Conservation (phyloP, 2,329 filamentous ascomycete species). For the Cytospora leucostoma region DNA sequence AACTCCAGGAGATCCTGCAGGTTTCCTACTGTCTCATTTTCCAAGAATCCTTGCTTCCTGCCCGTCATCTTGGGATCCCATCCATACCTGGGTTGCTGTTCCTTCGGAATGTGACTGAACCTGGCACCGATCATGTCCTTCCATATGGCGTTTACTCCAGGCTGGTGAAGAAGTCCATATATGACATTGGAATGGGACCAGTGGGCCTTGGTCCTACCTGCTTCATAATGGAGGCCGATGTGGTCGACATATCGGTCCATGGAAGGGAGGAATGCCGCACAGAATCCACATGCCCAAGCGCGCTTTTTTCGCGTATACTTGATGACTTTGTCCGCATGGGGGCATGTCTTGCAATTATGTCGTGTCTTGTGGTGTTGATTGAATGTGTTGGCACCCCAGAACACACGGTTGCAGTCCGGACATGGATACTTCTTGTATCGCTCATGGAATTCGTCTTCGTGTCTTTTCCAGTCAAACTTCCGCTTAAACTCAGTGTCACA, state of each 20-base stretch:
- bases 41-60: conserved; percentile 58
- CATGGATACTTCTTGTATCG: conserved; percentile 68
- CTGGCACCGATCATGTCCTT: conserved; percentile 53
- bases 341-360: conserved; percentile 64
- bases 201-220: conserved; percentile 61
- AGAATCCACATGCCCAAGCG: conserved; percentile 71
- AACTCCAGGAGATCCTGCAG: conserved; percentile 67
- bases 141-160: conserved; percentile 63
- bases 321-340: conserved; percentile 65
- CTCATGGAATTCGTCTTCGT: conserved; percentile 71
- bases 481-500: conserved; percentile 65
- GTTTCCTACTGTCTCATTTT: conserved; percentile 64
- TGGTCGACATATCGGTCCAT: conserved; percentile 69
- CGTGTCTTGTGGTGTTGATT: conserved; percentile 68
- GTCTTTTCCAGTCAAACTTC: conserved; percentile 70
- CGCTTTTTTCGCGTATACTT: conserved; percentile 61
- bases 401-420: conserved; percentile 67
- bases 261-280: conserved; percentile 61
- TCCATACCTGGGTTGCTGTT: conserved; percentile 58
- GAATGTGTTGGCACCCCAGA: conserved; percentile 68
- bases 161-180: conserved; percentile 67
- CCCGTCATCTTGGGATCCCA: conserved; percentile 62
- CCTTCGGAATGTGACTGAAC: conserved; percentile 46
- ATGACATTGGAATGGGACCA: conserved; percentile 72
- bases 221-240: conserved; percentile 67